A percentile compares a stretch with the other conserved stretches of the same genome.
Conservation (phyloP, 495 filamentous ascomycete species). For the Astrothelium subdiscretum region DNA sequence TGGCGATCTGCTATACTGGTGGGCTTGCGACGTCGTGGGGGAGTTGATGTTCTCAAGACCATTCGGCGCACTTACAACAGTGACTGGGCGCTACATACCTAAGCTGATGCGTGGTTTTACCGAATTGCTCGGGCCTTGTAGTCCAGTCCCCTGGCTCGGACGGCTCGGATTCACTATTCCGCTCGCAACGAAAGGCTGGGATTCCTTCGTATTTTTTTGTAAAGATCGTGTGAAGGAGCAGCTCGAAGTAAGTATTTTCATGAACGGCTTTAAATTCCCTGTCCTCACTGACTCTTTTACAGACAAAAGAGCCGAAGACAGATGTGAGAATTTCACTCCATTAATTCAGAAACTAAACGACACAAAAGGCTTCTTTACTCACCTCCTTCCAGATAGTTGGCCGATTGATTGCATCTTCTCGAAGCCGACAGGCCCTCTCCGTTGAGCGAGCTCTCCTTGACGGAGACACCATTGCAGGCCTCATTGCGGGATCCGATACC, state of each 20-base stretch:
- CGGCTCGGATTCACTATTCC: background rate
- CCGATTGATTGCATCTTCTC: background rate
- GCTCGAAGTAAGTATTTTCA: background rate
- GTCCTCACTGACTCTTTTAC: background rate
- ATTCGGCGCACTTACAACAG: background rate
- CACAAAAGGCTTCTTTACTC: background rate
- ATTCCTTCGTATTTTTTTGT: background rate
- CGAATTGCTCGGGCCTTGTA: background rate
- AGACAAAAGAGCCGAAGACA: background rate
- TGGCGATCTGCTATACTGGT: background rate
- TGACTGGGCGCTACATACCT: background rate
- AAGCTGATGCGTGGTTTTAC: background rate
- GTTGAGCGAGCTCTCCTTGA: background rate
- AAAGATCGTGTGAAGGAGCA: background rate
- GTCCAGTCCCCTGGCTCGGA: background rate
- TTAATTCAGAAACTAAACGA: no score
- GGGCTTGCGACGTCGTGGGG: background rate
- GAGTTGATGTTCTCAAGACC: background rate
- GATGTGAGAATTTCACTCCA: background rate
- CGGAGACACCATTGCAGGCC: background rate
- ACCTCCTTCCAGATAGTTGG: background rate
- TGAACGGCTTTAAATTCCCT: background rate
- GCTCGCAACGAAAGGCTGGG: background rate
- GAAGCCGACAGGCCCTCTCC: background rate
- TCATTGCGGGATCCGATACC: background rate